Evolutionary conservation across 106 monocot genomes (phyloP).

Genomic region (Dendrobium nobile): DNA sequence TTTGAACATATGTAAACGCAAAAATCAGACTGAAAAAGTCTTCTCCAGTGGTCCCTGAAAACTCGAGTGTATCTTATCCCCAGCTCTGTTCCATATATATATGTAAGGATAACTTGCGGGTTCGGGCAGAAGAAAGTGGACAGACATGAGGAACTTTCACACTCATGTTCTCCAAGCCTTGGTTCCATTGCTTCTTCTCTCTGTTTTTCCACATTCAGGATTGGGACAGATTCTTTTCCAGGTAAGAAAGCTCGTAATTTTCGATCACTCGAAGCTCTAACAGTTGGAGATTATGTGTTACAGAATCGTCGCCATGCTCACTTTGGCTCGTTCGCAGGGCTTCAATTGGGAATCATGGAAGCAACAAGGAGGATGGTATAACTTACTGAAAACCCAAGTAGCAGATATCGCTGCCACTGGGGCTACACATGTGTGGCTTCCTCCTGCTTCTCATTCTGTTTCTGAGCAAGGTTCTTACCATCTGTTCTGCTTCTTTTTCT

Average conservation of each 20-base stretch:
- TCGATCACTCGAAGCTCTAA: not conserved
- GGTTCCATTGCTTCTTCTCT: not conserved
- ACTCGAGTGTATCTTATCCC: too few relatives aligned
- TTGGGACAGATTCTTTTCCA: constrained; percentile 21
- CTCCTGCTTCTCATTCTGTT: constrained; percentile 62
- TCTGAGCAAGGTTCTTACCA: constrained; percentile 37
- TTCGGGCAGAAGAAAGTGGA: not conserved
- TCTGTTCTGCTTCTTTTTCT: not conserved
- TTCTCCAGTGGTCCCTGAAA: not conserved
- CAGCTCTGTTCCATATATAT: not conserved
- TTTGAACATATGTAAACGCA: too few relatives aligned
- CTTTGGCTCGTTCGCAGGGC: constrained; percentile 22
- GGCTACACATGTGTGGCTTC: constrained; percentile 68
- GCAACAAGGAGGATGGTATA: constrained; percentile 62
- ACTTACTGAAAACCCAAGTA: constrained; percentile 32
- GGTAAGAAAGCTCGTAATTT: not conserved
- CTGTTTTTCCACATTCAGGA: constrained; percentile 1
- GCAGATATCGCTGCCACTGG: constrained; percentile 30
- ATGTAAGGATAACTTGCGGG: not conserved
- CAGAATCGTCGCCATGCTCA: not conserved
- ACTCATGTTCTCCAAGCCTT: not conserved
- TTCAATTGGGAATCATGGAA: constrained; percentile 86
- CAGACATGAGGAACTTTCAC: not conserved
- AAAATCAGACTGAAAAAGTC: too few relatives aligned
- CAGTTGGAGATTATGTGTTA: not conserved